A percentile compares a stretch with the other conserved stretches of the same genome.
These are phyloP conservation scores for Mucuna pruriens DNA, from an alignment of 306 rosid genomes.

Conservation along the genomic window DNA sequence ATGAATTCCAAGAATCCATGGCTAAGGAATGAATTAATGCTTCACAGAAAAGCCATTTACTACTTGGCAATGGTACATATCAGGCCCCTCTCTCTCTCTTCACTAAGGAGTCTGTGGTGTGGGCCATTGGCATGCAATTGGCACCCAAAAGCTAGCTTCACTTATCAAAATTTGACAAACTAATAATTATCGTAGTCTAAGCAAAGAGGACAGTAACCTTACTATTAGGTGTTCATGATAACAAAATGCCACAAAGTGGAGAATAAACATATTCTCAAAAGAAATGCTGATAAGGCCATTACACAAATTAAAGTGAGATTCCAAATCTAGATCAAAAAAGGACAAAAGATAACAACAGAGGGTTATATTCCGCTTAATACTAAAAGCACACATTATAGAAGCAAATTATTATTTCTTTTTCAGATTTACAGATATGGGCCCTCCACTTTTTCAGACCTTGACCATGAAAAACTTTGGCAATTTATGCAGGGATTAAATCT, in stretches of 20 bases:
- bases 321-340: conserved; percentile 45
- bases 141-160: conserved; percentile 4
- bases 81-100: conserved; percentile 25
- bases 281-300: conserved; percentile 48
- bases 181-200: conserved; percentile 19
- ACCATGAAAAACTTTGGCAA: conserved; percentile 43
- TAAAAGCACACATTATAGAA: conserved; percentile 22
- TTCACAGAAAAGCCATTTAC: conserved; percentile 81
- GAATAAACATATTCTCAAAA: conserved; percentile 54
- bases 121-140: conserved; percentile 35
- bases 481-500: conserved; percentile 87
- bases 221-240: conserved; percentile 15
- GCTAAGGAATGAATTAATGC: conserved; percentile 96
- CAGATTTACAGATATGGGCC: conserved; percentile 10
- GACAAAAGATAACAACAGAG: conserved; percentile 41
- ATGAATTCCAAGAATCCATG: conserved; percentile 91
- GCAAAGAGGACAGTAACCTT: conserved; percentile 19
- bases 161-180: conserved; percentile 1
- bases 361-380: conserved; percentile 34
- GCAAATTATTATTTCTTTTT: conserved; percentile 39
- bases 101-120: conserved; percentile 17
- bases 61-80: conserved; percentile 89
- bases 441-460: conserved; percentile 33
- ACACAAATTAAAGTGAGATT: conserved; percentile 48
- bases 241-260: conserved; percentile 41